Base-by-base conservation (phyloP, 495 filamentous ascomycete genomes). In the Aspergillus avenaceus region DNA sequence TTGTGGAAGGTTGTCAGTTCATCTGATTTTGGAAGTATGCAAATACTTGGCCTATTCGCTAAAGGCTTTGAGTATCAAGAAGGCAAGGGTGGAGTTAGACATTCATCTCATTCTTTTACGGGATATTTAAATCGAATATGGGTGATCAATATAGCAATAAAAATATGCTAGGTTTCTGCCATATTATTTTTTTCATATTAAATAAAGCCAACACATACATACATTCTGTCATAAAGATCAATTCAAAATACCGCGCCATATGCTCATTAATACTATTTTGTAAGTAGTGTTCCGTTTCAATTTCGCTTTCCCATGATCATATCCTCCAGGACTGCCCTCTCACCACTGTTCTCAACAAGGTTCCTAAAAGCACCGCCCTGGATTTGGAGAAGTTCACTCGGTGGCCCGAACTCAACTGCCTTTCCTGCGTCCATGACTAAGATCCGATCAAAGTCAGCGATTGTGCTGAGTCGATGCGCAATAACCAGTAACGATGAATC, bases 401-500 rank as follows among this genome's bases (percentile, higher is more conserved):
- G 90, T 4, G 73, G 69, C 3, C 87, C 90, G 62, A 80, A 88
- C 66, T 95, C 90, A 2, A 82, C 83, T 0, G 86, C 85, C 41
- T 64, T 66, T 3, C 91, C 90, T 18, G 86, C 86, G 50, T 84
- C 84, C 65, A 96, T 73, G 8, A 95, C 90, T 21, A 93, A 73
- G 47, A 96, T 90, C 28, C 80, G 78, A 65, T 95, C 90, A 48
- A 92, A 93, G 58, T 93, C 87, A 4, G 84, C 85, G 63, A 95
- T 89, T 0, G 90, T 95, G 61, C 84, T 88, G 16, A 96, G 64
- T 3, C 91, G 79, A 63, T 96, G 91, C 8, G 91, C 91, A 60
- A 96, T 92, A 2, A 93, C 89, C n/a, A 95, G 59, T 8, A 95
- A 64, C 0, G 90, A 91, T 9, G 77, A 75, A n/a, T 81, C 81